Evolutionary conservation across 257 asterid genomes (phyloP), one percentile per base, ranked within the genome.

Genomic region (Ballota nigra): DNA sequence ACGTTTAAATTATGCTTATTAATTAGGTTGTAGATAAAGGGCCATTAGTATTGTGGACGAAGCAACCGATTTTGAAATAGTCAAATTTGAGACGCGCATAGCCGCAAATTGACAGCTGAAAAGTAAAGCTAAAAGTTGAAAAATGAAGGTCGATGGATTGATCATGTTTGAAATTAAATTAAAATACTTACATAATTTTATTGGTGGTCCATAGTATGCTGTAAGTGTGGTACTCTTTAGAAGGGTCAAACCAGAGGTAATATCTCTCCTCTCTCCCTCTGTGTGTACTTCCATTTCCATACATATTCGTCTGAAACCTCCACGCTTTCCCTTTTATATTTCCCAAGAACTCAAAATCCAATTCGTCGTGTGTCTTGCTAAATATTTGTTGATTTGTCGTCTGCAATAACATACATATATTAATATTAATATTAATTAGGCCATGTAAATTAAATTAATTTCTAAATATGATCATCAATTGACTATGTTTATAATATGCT

Each of bases 251-350:
- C 88, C 90, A 85, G 5, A 94, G 91, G 63, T 69, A 78, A 20
- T 87, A 94, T 76, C 98, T 86, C 68, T 94, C 98, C 79, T 94
- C 98, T 74, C 98, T 83, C n/a, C 98, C 97, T 74, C 96, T 79
- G 28, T 69, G 77, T 1, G 92, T 89, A 83, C 98, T 94, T 69
- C 98, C 98, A 67, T 94, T 91, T 13, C 98, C 98, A 77, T 94
- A 94, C 95, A 89, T 75, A 36, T 94, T 94, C 11, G 97, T 94
- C 83, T 94, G 98, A 83, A 94, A 94, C 63, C 97, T 79, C 98
- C 98, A 94, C 24, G 91, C 84, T 74, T 94, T 89, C 34, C 98
- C 97, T 61, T 66, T 81, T 34, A 94, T 78, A 26, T 94, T 94
- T 5, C 98, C 98, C 82, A 93, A 69, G 75, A 94, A 94, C 75